Percentiles rank a stretch among this genome's conserved stretches.
These are phyloP conservation scores for Pythium aristosporum DNA, from an alignment of 352 stramenopile genomes.

Conservation along the genomic window DNA sequence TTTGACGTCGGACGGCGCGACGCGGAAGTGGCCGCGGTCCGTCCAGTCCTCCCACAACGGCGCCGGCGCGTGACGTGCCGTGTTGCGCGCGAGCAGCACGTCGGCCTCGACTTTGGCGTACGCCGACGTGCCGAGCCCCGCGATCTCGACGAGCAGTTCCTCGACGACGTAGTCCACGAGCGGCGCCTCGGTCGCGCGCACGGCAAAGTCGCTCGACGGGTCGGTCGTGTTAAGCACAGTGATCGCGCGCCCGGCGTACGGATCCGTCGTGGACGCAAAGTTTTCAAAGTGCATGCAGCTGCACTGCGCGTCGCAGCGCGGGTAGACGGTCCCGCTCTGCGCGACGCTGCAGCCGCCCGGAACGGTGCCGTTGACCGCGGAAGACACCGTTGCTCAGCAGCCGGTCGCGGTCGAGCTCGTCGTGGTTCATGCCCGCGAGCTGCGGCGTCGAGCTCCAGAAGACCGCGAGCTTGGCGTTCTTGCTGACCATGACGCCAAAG, in stretches of 20 bases:
- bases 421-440: not conserved
- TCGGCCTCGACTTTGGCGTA: slow-evolving; percentile 6
- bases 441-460: slow-evolving; percentile 1
- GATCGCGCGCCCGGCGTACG: slow-evolving; percentile 3
- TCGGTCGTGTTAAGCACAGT: slow-evolving; percentile 7
- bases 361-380: not conserved
- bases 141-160: not conserved
- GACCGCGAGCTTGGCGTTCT: slow-evolving; percentile 8
- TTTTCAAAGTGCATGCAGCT: slow-evolving; percentile 5
- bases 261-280: slow-evolving; percentile 2
- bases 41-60: slow-evolving; percentile 2
- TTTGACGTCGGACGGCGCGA: slow-evolving; percentile 3
- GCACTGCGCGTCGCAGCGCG: slow-evolving; percentile 3
- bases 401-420: not conserved
- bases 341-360: not conserved
- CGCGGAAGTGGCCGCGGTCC: slow-evolving; percentile 1
- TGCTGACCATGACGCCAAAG: slow-evolving; percentile 4
- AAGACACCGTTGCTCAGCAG: slow-evolving; percentile 2
- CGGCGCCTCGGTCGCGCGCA: not conserved
- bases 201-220: slow-evolving; percentile 3
- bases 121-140: not conserved
- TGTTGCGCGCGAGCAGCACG: not conserved
- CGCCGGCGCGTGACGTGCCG: not conserved
- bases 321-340: slow-evolving; percentile 4
- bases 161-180: slow-evolving; percentile 2